Conservation (phyloP, 1,284 basidiomycete species). For the Athelia sp. region DNA sequence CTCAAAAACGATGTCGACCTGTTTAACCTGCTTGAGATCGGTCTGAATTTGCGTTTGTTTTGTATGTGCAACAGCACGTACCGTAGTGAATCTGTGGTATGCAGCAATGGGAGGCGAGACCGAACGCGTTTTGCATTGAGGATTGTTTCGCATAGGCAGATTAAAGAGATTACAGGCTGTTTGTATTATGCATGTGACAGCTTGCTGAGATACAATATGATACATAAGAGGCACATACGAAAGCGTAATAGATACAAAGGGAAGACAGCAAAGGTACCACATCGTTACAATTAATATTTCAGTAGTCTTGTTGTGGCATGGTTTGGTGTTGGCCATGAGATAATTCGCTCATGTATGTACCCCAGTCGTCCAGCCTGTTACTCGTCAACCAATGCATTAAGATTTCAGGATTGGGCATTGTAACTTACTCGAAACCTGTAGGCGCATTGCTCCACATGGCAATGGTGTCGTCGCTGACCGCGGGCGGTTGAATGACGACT, state of each 20-base stretch:
- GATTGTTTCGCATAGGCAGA: background rate
- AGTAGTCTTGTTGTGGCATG: background rate
- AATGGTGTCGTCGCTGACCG: conserved; percentile 40
- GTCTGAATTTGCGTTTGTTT: no score
- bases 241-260: background rate
- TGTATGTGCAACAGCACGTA: no score
- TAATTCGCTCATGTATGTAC: background rate
- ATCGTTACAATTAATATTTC: background rate
- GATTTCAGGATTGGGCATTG: background rate
- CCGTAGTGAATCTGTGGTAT: no score
- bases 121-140: no score
- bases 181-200: background rate
- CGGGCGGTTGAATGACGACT: background rate
- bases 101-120: no score
- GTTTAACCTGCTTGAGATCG: no score
- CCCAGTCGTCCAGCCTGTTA: conserved; percentile 1
- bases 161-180: background rate
- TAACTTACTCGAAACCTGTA: conserved; percentile 48
- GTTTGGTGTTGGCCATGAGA: background rate
- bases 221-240: background rate
- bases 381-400: background rate
- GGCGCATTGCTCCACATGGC: conserved; percentile 59
- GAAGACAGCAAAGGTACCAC: background rate
- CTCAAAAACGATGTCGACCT: no score
- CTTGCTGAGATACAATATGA: background rate